Evolutionary conservation across 164 flowering plant species (phyloP).

Genomic region (Euptelea pleiosperma): DNA sequence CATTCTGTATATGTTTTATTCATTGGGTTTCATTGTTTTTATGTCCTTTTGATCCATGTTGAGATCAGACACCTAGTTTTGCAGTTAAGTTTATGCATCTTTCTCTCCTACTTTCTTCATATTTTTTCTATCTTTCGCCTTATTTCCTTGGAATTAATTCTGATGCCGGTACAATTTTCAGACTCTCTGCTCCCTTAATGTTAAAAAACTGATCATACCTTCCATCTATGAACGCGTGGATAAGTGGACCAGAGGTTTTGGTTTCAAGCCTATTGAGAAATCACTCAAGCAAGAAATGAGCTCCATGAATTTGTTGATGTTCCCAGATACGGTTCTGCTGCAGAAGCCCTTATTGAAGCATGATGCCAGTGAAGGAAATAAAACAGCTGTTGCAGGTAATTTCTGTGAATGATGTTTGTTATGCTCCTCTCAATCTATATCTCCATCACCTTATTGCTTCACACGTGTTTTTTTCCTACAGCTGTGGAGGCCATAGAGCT

Average conservation of each 20-base stretch:
- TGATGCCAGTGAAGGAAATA: conserved; percentile 24
- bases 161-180: conserved; percentile 17
- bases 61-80: no score
- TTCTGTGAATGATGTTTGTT: neutral
- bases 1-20: no score
- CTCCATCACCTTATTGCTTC: neutral
- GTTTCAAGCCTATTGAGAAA: conserved; percentile 58
- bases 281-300: conserved; percentile 59
- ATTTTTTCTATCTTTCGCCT: no score
- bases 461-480: neutral
- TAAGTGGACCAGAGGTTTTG: conserved; percentile 74
- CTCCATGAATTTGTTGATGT: conserved; percentile 70
- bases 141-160: no score
- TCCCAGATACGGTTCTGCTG: conserved; percentile 78
- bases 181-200: conserved; percentile 62
- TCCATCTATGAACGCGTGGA: conserved; percentile 72
- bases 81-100: no score
- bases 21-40: no score
- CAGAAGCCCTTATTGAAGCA: conserved; percentile 47
- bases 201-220: conserved; percentile 80
- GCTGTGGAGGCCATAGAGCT: neutral
- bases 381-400: conserved; percentile 24
- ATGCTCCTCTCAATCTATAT: neutral
- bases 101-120: no score
- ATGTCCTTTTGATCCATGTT: no score